Evolutionary conservation across 495 filamentous ascomycete species (phyloP), one percentile per base, ranked within the genome.

Genomic region (Barbatosphaeria neglecta): DNA sequence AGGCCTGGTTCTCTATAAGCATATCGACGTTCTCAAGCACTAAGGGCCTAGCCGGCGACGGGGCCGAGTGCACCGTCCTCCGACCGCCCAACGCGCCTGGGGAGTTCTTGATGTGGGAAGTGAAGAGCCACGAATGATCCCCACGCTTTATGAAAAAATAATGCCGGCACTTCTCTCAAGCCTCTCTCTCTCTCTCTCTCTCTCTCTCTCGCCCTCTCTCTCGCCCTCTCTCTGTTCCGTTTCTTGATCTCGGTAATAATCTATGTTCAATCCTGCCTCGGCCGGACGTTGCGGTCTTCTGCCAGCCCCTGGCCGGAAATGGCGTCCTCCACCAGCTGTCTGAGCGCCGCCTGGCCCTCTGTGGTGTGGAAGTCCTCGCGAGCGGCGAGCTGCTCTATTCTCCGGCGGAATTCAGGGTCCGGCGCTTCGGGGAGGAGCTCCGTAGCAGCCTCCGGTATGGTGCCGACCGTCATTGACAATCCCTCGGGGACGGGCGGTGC

Each of bases 321-420:
- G 6, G 82, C 84, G 54, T 88, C 83, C 50, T 77, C 75, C 15
- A 90, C 74, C 49, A 93, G 61, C 41, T 73, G 70, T 44, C 83
- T 76, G 51, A 93, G 61, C 53, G 82, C 72, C 27, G 69, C 74
- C 56, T 93, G 86, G 2, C 80, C 78, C 39, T 78, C 79, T 39
- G 81, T 79, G 44, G 75, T 79, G 46, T 83, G 65, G 52, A 89
- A 88, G 49, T 90, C 82, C 35, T 78, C 77, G 13, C 83, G 71
- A 38, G 77, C 70, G 15, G 86, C 84, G 51, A 90, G 61, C 57
- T 88, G 77, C 50, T 90, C 86, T 57, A 93, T 90, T 46, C 81
- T 67, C 44, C 77, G 68, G 53, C 80, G 76, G 48, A 90, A 80
- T 43, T 82, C 86, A 3, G 83, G 78, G 57, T 90, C 85, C 27